Percentiles rank a stretch among this genome's conserved stretches.
Conservation (phyloP, 1,284 basidiomycete genomes). For the Peniophora sp. region DNA sequence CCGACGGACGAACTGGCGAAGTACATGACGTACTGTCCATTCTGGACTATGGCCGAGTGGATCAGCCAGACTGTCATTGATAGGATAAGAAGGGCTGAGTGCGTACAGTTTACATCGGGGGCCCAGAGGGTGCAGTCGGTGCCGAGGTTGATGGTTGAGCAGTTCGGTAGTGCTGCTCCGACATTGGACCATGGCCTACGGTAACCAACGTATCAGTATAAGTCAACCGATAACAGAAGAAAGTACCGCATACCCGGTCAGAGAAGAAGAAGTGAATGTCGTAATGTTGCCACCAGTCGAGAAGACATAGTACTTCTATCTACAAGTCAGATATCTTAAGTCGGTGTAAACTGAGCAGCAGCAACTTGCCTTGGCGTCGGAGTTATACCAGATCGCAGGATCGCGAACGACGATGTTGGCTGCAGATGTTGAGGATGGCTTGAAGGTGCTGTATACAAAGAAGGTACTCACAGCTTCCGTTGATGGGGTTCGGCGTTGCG, state of each 20-base stretch:
- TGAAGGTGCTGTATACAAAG: too few species aligned
- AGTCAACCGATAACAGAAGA: background rate
- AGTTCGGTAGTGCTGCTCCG: constrained; percentile 10
- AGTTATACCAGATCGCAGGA: background rate
- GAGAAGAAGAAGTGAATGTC: constrained; percentile 12
- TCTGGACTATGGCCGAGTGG: constrained; percentile 7
- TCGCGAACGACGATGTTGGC: background rate
- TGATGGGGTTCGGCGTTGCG: too few species aligned
- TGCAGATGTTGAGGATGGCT: background rate
- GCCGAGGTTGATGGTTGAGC: constrained; percentile 11
- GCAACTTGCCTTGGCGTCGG: background rate
- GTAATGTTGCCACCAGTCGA: constrained; percentile 12
- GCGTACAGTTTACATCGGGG: constrained; percentile 11
- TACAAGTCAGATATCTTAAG: too few species aligned
- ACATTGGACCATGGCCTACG: constrained; percentile 14
- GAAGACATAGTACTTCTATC: constrained; percentile 14
- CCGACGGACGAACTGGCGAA: constrained; percentile 25
- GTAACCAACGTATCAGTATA: background rate
- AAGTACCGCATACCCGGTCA: constrained; percentile 11
- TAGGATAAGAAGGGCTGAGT: too few species aligned
- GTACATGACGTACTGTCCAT: constrained; percentile 19
- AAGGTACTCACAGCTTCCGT: too few species aligned
- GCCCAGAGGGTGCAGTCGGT: constrained; percentile 11
- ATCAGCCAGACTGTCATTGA: background rate
- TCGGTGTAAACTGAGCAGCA: background rate